Base-by-base conservation (phyloP, 2,329 filamentous ascomycete genomes). In the Exophiala oligosperma region DNA sequence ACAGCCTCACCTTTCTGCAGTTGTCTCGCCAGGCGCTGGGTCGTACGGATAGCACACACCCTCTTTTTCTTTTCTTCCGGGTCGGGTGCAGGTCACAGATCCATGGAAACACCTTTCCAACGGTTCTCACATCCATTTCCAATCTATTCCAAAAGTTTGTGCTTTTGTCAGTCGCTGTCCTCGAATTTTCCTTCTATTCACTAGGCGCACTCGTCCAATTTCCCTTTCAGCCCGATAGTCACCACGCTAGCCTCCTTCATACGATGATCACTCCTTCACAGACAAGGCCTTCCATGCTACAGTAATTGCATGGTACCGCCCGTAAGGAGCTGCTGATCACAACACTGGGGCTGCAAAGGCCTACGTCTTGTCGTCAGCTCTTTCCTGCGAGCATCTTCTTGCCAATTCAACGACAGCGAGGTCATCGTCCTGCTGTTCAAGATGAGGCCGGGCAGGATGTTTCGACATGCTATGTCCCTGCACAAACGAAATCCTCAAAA, bases 261-360 rank as follows among this genome's bases (percentile, higher is more conserved):
- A 43, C 52, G 58, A 54, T 60, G 58, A 61, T 63, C 61, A 54
- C 52, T 61, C 52, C 41, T 53, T 60, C 57, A 56, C 58, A 29
- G 49, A 40, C 54, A 38, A 60, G 43, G 53, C 56, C 29, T 46
- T 58, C 57, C 49, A 60, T 52, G 54, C 54, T 43, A 28, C 40
- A 43, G 40, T 47, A 48, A 21, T 49, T 47, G 43, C 29, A 56
- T 49, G 43, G 57, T 55, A 40, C 57, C 51, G 26, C 52, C 55
- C 58, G 58, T 57, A 61, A 61, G 58, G 58, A 59, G 49, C 52
- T 46, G 32, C 32, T 35, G 32, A 49, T 58, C 41, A 47, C 52
- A 47, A 59, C 55, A 29, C 54, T 46, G 44, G 12, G 38, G 17
- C 46, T 49, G 48, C 47, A 40, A 29, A 35, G 49, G 38, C 40